Base-by-base conservation (phyloP, 2,329 filamentous ascomycete species). In the Neoarthrinium moseri region DNA sequence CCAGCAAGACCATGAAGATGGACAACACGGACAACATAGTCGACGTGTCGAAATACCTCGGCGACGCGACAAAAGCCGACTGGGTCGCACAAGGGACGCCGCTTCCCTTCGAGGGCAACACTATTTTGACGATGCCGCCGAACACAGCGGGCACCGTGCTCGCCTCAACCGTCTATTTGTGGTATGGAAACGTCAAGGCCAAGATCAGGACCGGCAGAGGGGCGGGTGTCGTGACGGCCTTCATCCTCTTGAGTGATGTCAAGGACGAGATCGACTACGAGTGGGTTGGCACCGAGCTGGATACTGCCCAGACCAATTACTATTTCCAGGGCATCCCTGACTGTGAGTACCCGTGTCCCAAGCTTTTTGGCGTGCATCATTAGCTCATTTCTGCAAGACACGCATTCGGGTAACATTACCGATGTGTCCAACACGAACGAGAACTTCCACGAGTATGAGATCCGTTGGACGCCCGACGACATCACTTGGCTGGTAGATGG, bases 231-330 rank as follows among this genome's bases (percentile, higher is more conserved):
- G 87, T 99, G n/a, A 95, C 91, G 2, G 92, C 91, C 23, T 99
- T 99, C 65, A 99, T 99, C 65, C 75, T 97, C 62, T 83, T 96
- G 68, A 91, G 88, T 27, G 92, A 97, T 61, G 87, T 95, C 61
- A 95, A 96, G 77, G 94, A 99, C 62, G 94, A 99, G 70, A 96
- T 99, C 60, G 94, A 99, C 72, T 97, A 90, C 65, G 94, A 99
- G 67, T 97, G 87, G 65, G 80, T 99, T 45, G 94, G 94, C 54
- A 80, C 80, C 35, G 89, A 96, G 61, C 74, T 95, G 51, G 62
- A 74, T 37, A 80, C 78, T 51, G 89, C 87, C 15, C 91, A 99
- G 74, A 94, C 91, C 64, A 99, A 99, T 74, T 99, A 84, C 75
- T 99, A 96, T 72, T 96, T 87, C 72, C 91, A 96, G 72, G 94